Conservation (phyloP, 106 monocot genomes). For the Dioscorea dumetorum region DNA sequence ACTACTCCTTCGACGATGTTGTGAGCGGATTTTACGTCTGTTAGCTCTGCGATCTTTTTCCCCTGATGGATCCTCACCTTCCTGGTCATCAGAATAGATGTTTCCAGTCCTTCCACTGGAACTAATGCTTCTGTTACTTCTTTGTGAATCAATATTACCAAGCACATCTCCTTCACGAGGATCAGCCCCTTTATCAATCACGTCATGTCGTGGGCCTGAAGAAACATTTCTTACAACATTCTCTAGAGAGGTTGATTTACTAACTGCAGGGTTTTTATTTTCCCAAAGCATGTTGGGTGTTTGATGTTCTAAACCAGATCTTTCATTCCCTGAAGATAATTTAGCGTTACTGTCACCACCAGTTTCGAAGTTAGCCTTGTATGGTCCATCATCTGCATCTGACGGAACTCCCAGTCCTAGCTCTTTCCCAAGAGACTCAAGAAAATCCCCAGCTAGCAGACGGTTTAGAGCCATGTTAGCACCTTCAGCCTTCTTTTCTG, state of each 20-base stretch:
- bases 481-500: slow-evolving; percentile 58
- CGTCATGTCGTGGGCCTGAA: background rate
- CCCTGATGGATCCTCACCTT: background rate
- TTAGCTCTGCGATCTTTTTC: slow-evolving; percentile 6
- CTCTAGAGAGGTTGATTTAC: slow-evolving; percentile 4
- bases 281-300: background rate
- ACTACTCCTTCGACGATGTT: slow-evolving; percentile 22
- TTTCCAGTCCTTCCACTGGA: background rate
- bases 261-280: background rate
- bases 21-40: slow-evolving; percentile 15
- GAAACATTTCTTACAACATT: background rate
- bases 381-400: slow-evolving; percentile 5
- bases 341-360: background rate
- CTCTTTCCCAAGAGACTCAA: slow-evolving; percentile 90
- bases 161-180: slow-evolving; percentile 6
- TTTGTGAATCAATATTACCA: background rate
- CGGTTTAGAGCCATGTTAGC: slow-evolving; percentile 79
- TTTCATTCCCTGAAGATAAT: slow-evolving; percentile 12
- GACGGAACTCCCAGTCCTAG: slow-evolving; percentile 74
- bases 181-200: background rate
- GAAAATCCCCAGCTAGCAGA: slow-evolving; percentile 86
- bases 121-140: background rate
- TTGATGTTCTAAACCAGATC: slow-evolving; percentile 4
- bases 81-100: background rate
- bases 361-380: slow-evolving; percentile 9